A percentile compares a stretch with the other conserved stretches of the same genome.
Conservation (phyloP, 345 rosid genomes). For the Hibiscus syriacus region DNA sequence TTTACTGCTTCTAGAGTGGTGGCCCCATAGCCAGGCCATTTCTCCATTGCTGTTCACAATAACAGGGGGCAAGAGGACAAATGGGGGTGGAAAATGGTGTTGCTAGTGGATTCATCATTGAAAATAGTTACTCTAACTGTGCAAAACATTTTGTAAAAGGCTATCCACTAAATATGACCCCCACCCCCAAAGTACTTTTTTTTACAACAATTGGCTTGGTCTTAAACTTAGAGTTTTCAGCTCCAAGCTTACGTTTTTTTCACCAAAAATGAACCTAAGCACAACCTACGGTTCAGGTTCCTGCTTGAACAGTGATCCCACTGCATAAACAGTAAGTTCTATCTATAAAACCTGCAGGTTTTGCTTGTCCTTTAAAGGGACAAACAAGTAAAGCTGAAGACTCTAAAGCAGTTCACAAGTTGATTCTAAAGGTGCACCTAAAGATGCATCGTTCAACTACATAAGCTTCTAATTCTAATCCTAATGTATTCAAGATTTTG, state of each 20-base stretch:
- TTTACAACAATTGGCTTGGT: constrained; percentile 11
- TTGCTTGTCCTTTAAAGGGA: neutral
- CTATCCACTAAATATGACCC: constrained; percentile 25
- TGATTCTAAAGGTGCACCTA: too few relatives aligned
- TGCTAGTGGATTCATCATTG: constrained; percentile 46
- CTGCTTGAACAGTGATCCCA: constrained; percentile 12
- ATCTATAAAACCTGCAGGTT: neutral
- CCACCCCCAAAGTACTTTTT: constrained; percentile 17
- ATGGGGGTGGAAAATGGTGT: constrained; percentile 51
- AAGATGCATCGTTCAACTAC: too few relatives aligned
- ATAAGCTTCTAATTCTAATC: too few relatives aligned
- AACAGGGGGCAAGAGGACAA: constrained; percentile 42
- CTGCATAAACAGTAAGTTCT: neutral
- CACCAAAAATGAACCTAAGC: constrained; percentile 4
- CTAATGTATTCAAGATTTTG: too few relatives aligned
- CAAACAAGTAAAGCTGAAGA: neutral
- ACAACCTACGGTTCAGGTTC: constrained; percentile 20
- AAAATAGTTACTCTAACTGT: constrained; percentile 18
- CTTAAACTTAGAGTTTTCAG: too few relatives aligned
- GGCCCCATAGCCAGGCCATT: constrained; percentile 22
- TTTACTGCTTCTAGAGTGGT: constrained; percentile 2
- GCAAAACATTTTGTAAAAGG: constrained; percentile 12
- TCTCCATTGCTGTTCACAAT: constrained; percentile 27
- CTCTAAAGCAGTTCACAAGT: neutral
- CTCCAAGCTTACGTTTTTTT: constrained; percentile 12